Percentiles rank a stretch among this genome's conserved stretches.
phyloP scores from a whole-genome alignment of 257 asterid species.

The Marsdenia floribunda region DNA sequence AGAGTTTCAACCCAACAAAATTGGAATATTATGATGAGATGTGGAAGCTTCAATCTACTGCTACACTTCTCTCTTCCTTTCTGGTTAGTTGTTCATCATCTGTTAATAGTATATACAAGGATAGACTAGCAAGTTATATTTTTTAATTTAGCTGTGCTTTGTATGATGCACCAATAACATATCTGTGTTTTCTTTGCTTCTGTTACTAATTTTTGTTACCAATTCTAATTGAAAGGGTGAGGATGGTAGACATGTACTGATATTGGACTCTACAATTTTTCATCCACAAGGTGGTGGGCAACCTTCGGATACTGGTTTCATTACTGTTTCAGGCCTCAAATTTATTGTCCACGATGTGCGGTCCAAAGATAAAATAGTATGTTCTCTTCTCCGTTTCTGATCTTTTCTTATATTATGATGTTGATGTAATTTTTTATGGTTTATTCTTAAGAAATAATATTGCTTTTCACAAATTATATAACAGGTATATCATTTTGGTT shows the following conservation, averaged over 20 bases:
- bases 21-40: constrained; percentile 53
- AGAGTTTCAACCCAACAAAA: constrained; percentile 40
- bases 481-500: constrained; percentile 67
- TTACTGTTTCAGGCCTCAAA: constrained; percentile 38
- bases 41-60: constrained; percentile 57
- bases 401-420: background rate
- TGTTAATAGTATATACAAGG: background rate
- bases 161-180: background rate
- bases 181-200: background rate
- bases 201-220: background rate
- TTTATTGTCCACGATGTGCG: constrained; percentile 74
- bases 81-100: constrained; percentile 31
- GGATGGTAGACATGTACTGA: constrained; percentile 51
- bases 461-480: background rate
- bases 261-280: constrained; percentile 64
- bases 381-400: constrained; percentile 10
- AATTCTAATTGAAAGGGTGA: constrained; percentile 30
- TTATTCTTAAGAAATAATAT: background rate
- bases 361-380: constrained; percentile 59
- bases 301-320: constrained; percentile 73
- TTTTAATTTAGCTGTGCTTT: background rate
- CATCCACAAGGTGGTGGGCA: constrained; percentile 98
- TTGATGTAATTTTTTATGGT: background rate
- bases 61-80: constrained; percentile 41
- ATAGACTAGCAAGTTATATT: background rate